Conservation (phyloP, 1,139 yeast species). For the Geotrichum histeridarum region DNA sequence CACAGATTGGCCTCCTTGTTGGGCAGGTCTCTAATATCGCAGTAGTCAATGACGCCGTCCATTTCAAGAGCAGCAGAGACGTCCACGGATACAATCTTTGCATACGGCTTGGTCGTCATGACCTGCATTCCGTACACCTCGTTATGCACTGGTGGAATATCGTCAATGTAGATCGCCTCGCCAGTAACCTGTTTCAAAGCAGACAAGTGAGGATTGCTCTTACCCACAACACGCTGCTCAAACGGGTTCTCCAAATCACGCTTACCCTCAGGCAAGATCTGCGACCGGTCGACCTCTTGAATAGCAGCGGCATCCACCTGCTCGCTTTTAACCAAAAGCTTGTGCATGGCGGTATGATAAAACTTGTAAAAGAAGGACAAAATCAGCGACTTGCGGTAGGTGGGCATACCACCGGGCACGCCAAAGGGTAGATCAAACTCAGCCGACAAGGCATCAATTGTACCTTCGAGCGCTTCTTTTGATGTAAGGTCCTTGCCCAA, state of each 20-base stretch:
- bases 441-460: conserved; percentile 32
- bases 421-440: conserved; percentile 41
- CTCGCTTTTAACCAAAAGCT: conserved; percentile 13
- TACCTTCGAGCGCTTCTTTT: conserved; percentile 31
- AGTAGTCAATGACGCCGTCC: conserved; percentile 41
- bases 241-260: conserved; percentile 40
- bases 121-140: conserved; percentile 44
- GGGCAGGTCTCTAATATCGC: conserved; percentile 42
- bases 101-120: conserved; percentile 42
- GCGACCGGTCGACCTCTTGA: conserved; percentile 36
- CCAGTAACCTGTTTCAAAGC: conserved; percentile 45
- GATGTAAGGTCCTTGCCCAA: conserved; percentile 30
- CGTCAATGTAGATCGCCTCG: conserved; percentile 44
- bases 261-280: conserved; percentile 36
- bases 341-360: conserved; percentile 32
- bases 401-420: conserved; percentile 49
- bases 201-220: conserved; percentile 41
- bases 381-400: conserved; percentile 41
- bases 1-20: conserved; percentile 38
- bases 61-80: conserved; percentile 38
- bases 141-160: conserved; percentile 40
- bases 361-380: conserved; percentile 45
- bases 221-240: conserved; percentile 39
- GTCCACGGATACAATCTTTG: conserved; percentile 41
- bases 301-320: conserved; percentile 35